Percentiles rank a stretch among this genome's conserved stretches.
These are phyloP conservation scores for Periconia digitata DNA, from an alignment of 2,329 filamentous ascomycete species.

Conservation along the genomic window DNA sequence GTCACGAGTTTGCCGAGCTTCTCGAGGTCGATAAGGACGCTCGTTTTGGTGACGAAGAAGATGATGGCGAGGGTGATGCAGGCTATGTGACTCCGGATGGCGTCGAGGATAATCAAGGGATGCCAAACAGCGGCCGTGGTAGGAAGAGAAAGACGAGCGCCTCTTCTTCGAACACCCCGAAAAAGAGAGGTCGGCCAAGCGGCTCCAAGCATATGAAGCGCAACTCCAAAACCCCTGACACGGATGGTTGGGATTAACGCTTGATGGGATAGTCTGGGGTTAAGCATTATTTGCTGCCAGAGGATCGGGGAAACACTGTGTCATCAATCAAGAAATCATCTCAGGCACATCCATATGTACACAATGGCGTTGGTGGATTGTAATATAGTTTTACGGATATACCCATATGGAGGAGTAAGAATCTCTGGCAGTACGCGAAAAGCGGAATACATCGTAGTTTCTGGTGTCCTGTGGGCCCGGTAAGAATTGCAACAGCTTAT, in stretches of 20 bases:
- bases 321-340: too few relatives aligned
- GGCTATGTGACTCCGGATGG: constrained; percentile 49
- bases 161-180: constrained; percentile 33
- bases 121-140: constrained; percentile 38
- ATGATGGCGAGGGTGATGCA: constrained; percentile 26
- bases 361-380: background rate
- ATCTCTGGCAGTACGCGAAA: too few relatives aligned
- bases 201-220: constrained; percentile 30
- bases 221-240: constrained; percentile 34
- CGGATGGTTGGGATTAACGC: constrained; percentile 22
- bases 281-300: background rate
- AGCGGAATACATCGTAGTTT: too few relatives aligned
- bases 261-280: background rate
- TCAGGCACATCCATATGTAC: background rate
- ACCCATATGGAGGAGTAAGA: background rate
- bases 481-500: too few relatives aligned
- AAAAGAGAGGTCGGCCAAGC: constrained; percentile 30
- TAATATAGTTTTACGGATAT: background rate
- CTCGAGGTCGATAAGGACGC: constrained; percentile 48
- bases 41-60: constrained; percentile 27
- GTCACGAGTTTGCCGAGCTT: constrained; percentile 59
- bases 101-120: constrained; percentile 26
- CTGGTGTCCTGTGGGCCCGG: too few relatives aligned
- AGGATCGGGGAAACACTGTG: background rate
- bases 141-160: constrained; percentile 48